These are phyloP conservation scores for Oldenlandia corymbosa DNA, from an alignment of 257 asterid species.

Conservation along the genomic window DNA sequence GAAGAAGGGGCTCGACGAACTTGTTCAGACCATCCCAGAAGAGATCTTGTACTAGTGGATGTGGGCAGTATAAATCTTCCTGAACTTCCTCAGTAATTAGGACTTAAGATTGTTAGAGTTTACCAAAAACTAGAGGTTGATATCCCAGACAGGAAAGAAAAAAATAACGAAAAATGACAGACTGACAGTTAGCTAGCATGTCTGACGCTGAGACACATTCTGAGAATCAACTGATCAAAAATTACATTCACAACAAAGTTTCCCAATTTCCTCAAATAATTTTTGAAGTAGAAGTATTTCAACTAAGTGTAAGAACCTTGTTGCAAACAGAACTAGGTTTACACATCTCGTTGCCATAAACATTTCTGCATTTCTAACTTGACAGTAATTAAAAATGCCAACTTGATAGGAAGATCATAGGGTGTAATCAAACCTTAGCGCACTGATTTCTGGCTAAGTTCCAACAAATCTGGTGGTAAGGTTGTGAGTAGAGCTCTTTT, in stretches of 20 bases:
- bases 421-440: slow-evolving; percentile 43
- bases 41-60: slow-evolving; percentile 53
- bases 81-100: slow-evolving; percentile 19
- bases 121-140: not conserved
- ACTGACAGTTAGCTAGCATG: too few relatives aligned
- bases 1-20: slow-evolving; percentile 54
- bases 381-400: too few relatives aligned
- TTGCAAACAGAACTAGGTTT: too few relatives aligned
- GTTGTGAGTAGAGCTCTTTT: slow-evolving; percentile 40
- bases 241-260: too few relatives aligned
- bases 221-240: too few relatives aligned
- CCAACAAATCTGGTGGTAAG: slow-evolving; percentile 55
- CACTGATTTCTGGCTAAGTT: slow-evolving; percentile 48
- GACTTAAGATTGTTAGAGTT: not conserved
- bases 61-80: slow-evolving; percentile 79
- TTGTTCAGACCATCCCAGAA: slow-evolving; percentile 54
- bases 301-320: too few relatives aligned
- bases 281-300: too few relatives aligned
- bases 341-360: too few relatives aligned
- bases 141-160: not conserved
- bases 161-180: not conserved
- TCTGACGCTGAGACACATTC: too few relatives aligned
- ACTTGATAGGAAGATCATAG: too few relatives aligned
- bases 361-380: too few relatives aligned
- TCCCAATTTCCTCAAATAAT: too few relatives aligned